Evolutionary conservation across 768 basidiomycete species (phyloP).

Genomic region (Lentinula lateritia): DNA sequence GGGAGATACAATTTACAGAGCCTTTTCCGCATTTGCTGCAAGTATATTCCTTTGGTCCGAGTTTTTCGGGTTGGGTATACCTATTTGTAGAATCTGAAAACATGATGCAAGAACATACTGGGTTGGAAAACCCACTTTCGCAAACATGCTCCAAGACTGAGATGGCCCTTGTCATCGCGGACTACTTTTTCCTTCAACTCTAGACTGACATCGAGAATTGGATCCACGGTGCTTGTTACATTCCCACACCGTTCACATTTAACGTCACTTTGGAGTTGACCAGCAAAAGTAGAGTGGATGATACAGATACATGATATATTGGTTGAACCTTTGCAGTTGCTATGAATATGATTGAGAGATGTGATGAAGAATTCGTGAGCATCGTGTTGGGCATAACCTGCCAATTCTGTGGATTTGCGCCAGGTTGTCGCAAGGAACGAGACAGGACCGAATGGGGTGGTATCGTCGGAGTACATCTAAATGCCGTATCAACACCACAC

Average conservation of each 20-base stretch:
- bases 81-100: conserved; percentile 30
- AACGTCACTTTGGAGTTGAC: conserved; percentile 83
- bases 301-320: conserved; percentile 84
- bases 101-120: neutral
- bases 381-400: conserved; percentile 93
- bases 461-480: conserved; percentile 54
- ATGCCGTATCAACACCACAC: conserved; percentile 1
- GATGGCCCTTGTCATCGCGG: neutral
- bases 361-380: conserved; percentile 87
- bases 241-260: conserved; percentile 82
- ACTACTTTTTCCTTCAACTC: conserved; percentile 50
- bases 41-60: conserved; percentile 77
- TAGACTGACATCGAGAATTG: conserved; percentile 86
- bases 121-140: conserved; percentile 34
- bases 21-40: conserved; percentile 78
- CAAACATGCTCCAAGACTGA: conserved; percentile 59
- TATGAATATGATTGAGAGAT: conserved; percentile 83
- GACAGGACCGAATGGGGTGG: conserved; percentile 70
- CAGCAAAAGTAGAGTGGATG: conserved; percentile 86
- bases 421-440: conserved; percentile 82
- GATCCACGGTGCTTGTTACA: conserved; percentile 75
- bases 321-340: conserved; percentile 66
- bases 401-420: conserved; percentile 73
- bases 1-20: conserved; percentile 36
- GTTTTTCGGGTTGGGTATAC: conserved; percentile 80